Evolutionary conservation across 2,329 filamentous ascomycete genomes (phyloP).

Genomic region (Periconia macrospinosa): DNA sequence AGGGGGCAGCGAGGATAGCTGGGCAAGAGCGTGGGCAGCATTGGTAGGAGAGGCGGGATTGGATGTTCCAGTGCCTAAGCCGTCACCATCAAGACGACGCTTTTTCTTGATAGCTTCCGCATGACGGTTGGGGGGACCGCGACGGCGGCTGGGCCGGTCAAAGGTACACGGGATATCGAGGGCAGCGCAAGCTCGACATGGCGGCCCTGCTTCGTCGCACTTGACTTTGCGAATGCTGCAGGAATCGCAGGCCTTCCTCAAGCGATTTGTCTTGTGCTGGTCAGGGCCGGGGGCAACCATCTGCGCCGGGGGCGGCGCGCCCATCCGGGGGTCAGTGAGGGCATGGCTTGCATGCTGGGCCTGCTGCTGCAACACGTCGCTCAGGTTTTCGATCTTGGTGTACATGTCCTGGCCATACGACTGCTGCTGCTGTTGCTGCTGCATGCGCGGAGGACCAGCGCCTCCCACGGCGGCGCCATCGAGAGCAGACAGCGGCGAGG

Average conservation of each 20-base stretch:
- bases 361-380: constrained; percentile 41
- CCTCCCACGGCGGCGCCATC: neutral
- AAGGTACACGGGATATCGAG: constrained; percentile 71
- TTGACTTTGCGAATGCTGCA: constrained; percentile 48
- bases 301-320: constrained; percentile 12
- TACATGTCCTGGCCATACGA: constrained; percentile 27
- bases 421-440: constrained; percentile 18
- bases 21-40: constrained; percentile 56
- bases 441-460: neutral
- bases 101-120: constrained; percentile 68
- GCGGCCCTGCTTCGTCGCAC: constrained; percentile 68
- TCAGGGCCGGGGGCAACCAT: neutral
- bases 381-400: constrained; percentile 41
- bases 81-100: constrained; percentile 54
- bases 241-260: constrained; percentile 47
- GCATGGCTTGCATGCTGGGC: constrained; percentile 40
- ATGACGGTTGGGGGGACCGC: constrained; percentile 68
- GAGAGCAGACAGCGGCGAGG: neutral
- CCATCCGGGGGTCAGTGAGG: constrained; percentile 27
- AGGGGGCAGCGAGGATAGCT: constrained; percentile 51
- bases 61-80: constrained; percentile 46
- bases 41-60: constrained; percentile 55
- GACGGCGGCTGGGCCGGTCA: constrained; percentile 62
- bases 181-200: constrained; percentile 65
- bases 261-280: constrained; percentile 38